Evolutionary conservation across 1,139 yeast species (phyloP).

Genomic region (Sugiyamaella paludigena): DNA sequence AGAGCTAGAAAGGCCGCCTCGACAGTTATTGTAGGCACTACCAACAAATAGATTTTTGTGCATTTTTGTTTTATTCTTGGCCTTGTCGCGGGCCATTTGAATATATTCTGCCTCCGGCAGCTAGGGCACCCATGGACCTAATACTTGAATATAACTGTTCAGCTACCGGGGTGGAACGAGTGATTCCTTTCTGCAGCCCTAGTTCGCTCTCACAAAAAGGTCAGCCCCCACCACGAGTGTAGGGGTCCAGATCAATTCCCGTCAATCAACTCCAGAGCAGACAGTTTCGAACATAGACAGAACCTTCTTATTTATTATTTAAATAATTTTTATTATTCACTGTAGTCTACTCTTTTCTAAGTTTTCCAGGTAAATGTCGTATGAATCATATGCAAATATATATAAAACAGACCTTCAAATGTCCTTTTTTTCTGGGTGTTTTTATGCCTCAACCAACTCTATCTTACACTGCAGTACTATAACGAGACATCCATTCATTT

Average conservation of each 20-base stretch:
- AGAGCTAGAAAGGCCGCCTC: constrained; percentile 83
- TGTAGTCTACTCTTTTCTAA: too few species aligned
- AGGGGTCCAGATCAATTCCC: too few species aligned
- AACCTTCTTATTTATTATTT: background rate
- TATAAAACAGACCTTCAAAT: background rate
- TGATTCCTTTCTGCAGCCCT: too few species aligned
- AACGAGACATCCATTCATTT: constrained; percentile 27
- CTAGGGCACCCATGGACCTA: too few species aligned
- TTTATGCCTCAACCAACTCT: background rate
- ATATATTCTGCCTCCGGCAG: background rate
- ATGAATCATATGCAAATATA: background rate
- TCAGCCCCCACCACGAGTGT: too few species aligned
- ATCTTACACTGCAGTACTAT: constrained; percentile 20
- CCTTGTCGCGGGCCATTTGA: background rate
- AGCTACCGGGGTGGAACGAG: too few species aligned
- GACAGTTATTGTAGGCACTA: constrained; percentile 30
- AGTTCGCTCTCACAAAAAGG: too few species aligned
- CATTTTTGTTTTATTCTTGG: background rate
- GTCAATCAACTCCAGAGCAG: too few species aligned
- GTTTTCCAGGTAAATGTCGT: too few species aligned
- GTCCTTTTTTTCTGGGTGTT: too few species aligned
- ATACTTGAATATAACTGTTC: too few species aligned
- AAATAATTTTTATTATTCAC: background rate
- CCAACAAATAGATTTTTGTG: background rate
- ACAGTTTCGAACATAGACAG: background rate